Base-by-base conservation (phyloP, 805 yeast species). In the Millerozyma acaciae region DNA sequence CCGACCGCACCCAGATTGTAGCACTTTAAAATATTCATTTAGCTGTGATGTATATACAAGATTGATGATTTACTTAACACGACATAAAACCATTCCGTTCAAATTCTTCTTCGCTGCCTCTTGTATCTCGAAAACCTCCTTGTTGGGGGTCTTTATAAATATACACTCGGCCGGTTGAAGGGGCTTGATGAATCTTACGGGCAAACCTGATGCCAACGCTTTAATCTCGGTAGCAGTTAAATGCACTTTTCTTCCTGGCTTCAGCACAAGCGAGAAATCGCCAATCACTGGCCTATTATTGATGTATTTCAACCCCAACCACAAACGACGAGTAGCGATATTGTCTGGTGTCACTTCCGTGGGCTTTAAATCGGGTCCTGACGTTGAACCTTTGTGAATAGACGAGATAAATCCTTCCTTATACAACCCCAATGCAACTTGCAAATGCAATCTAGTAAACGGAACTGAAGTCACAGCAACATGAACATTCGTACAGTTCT, bases 261-360 rank as follows among this genome's bases (percentile, higher is more conserved):
- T 88, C 28, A 93, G 82, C 19, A 93, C 77, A 46, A 90, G 68
- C 19, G 75, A 70, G 48, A 88, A 75, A 35, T 76, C 73, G 44
- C 78, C 71, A 42, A 93, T 68, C 12, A 93, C 95, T 0, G 96
- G 82, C 45, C 70, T 67, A 51, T 81, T 77, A 43, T 86, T 76
- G 52, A 90, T 76, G 58, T 93, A 93, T 57, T 93, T 93, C 55
- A 93, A 67, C 2, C 89, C 94, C 14, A 93, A 58, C 98, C 98
- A 93, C 32, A 93, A 70, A 46, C 95, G 73, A 51, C 97, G 78
- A 1, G 89, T 74, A 13, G 95, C 61, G 19, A 93, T 76, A 53
- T 90, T 89, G 53, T 85, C 95, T 21, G 83, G 88, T 0, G 97
- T 88, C 15, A 78, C 84, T 26, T 82, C 88, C 4, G 77, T 78